Base-by-base conservation (phyloP, 2,329 filamentous ascomycete genomes). In the Hypoxylon sp. region DNA sequence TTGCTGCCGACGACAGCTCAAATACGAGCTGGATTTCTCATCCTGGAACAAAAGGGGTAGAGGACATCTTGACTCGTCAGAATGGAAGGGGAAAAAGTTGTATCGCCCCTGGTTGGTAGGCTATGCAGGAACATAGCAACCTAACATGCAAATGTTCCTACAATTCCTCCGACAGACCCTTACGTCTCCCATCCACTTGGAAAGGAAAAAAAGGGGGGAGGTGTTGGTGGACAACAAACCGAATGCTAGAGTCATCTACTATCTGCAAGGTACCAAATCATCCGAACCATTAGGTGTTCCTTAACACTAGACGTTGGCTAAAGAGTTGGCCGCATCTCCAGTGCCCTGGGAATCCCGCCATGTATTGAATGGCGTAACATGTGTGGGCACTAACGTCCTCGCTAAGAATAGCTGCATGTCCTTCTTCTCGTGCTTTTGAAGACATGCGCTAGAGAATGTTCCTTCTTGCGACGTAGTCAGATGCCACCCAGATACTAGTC, bases 21-120 rank as follows among this genome's bases (percentile, higher is more conserved):
- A 69, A 72, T 72, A 72, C 70, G 70, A 72, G 70, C 47, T 68
- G 52, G 50, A 47, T 35, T 42, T 65, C 44, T 50, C 35, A 59
- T 62, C 52, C 65, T 47, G 61, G 55, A 50, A 60, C 39, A 53
- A 39, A 51, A 61, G 42, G 48, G 63, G 32, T 39, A 56, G 27
- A 31, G 48, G 50, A 52, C 31, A 17, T 54, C 51, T 68, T 35
- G 19, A 66, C 32, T 56, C 21, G 52, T 65, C 56, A 31, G 29
- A 47, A 65, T 44, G 37, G 55, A 52, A 55, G 39, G 19, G 19
- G 6, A 62, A 66, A 69, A 67, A 53, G 64, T 50, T 70, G 67
- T 64, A 66, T 8, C 56, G 48, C 55, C 62, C 67, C 67, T 65
- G 50, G 47, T 37, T 64, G 61, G 54, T 37, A 63, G 66, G 63